phyloP scores from a whole-genome alignment of 116 monocot species.

The Trichopus zeylanicus region DNA sequence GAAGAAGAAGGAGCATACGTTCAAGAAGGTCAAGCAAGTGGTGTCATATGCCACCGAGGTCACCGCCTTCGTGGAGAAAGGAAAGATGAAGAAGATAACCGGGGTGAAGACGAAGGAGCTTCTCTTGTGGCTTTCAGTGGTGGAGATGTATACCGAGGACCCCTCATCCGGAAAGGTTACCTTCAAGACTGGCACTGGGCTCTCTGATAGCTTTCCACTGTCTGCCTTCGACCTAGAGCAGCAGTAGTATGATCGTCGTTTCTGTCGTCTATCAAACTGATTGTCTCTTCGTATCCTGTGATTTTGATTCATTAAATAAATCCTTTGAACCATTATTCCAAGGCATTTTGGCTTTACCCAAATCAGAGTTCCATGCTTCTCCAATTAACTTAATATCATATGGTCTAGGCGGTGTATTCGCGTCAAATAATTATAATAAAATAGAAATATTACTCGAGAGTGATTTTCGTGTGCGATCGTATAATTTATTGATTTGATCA shows the following conservation, averaged over 20 bases:
- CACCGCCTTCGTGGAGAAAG: constrained; percentile 9
- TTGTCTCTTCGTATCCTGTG: no score
- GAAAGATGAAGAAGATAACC: constrained; percentile 5
- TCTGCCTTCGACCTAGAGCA: constrained; percentile 22
- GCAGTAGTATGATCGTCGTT: not conserved
- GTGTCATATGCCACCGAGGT: constrained; percentile 17
- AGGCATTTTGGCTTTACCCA: no score
- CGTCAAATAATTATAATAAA: no score
- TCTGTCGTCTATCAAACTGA: not conserved
- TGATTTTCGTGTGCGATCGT: no score
- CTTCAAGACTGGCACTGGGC: constrained; percentile 22
- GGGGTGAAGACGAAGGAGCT: constrained; percentile 39
- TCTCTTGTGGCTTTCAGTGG: constrained; percentile 29
- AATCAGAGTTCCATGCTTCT: no score
- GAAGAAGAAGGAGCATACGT: not conserved
- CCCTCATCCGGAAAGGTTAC: constrained; percentile 10
- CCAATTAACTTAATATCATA: no score
- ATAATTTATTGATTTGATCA: no score
- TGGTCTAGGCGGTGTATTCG: no score
- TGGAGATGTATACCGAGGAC: constrained; percentile 18
- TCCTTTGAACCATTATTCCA: no score
- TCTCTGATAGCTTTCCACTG: constrained; percentile 24
- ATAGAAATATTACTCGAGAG: no score
- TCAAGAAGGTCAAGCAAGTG: constrained; percentile 1
- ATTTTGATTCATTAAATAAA: no score